A percentile compares a stretch with the other conserved stretches of the same genome.
phyloP scores from a whole-genome alignment of 2,329 filamentous ascomycete species.

The Fusarium bulbicola region DNA sequence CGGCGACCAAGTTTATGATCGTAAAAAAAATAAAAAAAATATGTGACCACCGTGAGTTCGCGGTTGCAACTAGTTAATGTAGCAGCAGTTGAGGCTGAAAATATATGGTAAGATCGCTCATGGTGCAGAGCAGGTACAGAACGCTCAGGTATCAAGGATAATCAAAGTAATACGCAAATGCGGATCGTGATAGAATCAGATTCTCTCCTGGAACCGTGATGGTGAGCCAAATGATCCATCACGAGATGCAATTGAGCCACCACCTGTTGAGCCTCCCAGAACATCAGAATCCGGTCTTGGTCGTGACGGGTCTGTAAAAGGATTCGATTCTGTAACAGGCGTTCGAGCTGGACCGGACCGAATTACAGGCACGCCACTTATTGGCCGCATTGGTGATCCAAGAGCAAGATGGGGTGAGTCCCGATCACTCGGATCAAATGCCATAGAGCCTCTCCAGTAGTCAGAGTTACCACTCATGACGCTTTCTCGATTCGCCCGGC shows the following conservation, averaged over 20 bases:
- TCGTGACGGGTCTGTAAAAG: conserved; percentile 53
- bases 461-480: conserved; percentile 60
- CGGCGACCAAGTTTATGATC: conserved; percentile 19
- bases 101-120: conserved; percentile 23
- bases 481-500: conserved; percentile 46
- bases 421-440: conserved; percentile 50
- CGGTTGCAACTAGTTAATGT: conserved; percentile 13
- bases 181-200: conserved; percentile 22
- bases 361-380: conserved; percentile 68
- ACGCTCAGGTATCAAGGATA: conserved; percentile 38
- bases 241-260: conserved; percentile 28
- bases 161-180: conserved; percentile 13
- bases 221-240: conserved; percentile 41
- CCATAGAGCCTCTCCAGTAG: conserved; percentile 63
- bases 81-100: conserved; percentile 3
- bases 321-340: conserved; percentile 65
- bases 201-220: conserved; percentile 44
- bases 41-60: conserved; percentile 17
- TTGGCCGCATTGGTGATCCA: conserved; percentile 66
- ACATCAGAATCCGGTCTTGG: conserved; percentile 40
- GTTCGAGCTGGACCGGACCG: conserved; percentile 73
- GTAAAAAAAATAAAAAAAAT: background rate
- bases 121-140: conserved; percentile 39
- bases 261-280: conserved; percentile 36
- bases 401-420: conserved; percentile 58